A percentile compares a stretch with the other conserved stretches of the same genome.
These are phyloP conservation scores for Begonia peltatifolia DNA, from an alignment of 306 rosid genomes.

Conservation along the genomic window DNA sequence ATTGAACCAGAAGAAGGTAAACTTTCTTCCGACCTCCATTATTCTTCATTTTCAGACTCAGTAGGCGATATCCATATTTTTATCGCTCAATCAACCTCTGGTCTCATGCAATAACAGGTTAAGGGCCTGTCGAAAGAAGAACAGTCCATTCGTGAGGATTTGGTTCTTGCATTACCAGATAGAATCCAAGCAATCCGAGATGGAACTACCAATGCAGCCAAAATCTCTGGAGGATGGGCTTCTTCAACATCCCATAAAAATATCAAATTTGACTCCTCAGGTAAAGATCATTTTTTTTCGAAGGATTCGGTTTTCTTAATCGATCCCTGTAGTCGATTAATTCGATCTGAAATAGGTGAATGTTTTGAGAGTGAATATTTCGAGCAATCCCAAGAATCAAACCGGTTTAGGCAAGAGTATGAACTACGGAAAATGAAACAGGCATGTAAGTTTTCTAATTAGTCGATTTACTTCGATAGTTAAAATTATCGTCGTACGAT, in stretches of 20 bases:
- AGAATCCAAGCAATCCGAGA: conserved; percentile 78
- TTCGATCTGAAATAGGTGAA: conserved; percentile 22
- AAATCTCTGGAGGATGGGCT: conserved; percentile 33
- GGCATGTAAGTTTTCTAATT: conserved; percentile 31
- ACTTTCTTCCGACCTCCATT: background rate
- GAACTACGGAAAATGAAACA: conserved; percentile 82
- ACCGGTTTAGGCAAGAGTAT: conserved; percentile 55
- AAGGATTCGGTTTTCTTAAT: conserved; percentile 1
- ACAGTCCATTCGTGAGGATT: conserved; percentile 35
- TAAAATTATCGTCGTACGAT: conserved; percentile 3
- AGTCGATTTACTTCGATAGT: conserved; percentile 10
- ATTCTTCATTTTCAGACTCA: background rate
- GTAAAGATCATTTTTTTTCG: conserved; percentile 16
- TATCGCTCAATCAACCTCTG: no score
- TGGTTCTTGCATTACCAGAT: conserved; percentile 50
- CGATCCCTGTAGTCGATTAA: background rate
- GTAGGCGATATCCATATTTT: no score
- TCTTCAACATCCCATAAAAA: conserved; percentile 28
- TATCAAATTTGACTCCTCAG: conserved; percentile 54
- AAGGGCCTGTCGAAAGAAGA: conserved; percentile 71
- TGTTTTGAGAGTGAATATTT: conserved; percentile 28
- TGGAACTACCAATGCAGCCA: conserved; percentile 33
- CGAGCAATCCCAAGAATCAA: conserved; percentile 59
- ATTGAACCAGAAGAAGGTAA: conserved; percentile 57
- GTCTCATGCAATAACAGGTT: conserved; percentile 26